These are phyloP conservation scores for Limnanthes douglasii DNA, from an alignment of 345 rosid species.

Conservation along the genomic window DNA sequence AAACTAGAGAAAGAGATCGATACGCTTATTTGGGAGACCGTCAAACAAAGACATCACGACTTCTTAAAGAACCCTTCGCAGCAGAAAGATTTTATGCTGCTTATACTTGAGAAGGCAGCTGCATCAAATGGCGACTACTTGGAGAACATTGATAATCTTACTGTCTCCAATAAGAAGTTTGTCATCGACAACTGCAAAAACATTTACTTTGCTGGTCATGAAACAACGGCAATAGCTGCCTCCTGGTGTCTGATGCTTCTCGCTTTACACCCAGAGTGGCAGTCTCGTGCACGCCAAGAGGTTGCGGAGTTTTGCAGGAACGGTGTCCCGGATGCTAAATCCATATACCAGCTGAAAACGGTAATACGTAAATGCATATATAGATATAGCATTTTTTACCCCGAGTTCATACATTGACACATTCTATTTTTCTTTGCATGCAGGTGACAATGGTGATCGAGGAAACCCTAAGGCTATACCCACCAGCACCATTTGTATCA, in stretches of 20 bases:
- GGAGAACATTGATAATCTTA: constrained; percentile 12
- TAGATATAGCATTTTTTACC: no score
- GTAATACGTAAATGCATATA: constrained; percentile 9
- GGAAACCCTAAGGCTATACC: constrained; percentile 47
- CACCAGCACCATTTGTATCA: constrained; percentile 51
- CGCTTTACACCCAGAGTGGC: constrained; percentile 68
- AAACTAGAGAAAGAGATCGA: constrained; percentile 48
- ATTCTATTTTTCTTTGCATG: neutral
- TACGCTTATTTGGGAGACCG: constrained; percentile 54
- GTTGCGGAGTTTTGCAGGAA: constrained; percentile 25
- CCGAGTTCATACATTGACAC: neutral
- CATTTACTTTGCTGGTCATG: constrained; percentile 79
- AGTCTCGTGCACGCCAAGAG: constrained; percentile 38
- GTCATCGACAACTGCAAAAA: constrained; percentile 79
- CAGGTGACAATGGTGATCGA: constrained; percentile 57
- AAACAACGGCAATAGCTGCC: constrained; percentile 56
- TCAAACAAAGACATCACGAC: constrained; percentile 32
- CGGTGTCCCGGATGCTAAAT: constrained; percentile 25
- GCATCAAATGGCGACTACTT: constrained; percentile 13
- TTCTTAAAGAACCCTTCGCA: constrained; percentile 14
- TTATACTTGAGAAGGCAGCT: constrained; percentile 48
- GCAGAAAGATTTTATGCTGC: constrained; percentile 53
- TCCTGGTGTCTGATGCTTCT: constrained; percentile 87
- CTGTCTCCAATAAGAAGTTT: constrained; percentile 33
- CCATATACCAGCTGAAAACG: constrained; percentile 33